phyloP scores from a whole-genome alignment of 352 stramenopile species.

The Globisporangium middletonii region DNA sequence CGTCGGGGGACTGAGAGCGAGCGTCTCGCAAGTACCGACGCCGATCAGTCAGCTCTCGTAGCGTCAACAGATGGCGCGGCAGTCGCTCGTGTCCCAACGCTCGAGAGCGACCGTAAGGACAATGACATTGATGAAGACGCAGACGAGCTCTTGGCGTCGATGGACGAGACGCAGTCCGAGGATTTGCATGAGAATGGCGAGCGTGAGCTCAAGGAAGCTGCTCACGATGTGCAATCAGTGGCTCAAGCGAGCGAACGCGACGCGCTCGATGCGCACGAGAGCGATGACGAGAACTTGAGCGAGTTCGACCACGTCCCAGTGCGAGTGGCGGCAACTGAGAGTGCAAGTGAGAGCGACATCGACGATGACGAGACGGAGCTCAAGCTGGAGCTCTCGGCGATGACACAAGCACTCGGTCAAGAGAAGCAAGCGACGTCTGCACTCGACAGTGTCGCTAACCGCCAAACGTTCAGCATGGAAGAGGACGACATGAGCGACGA shows the following conservation, averaged over 20 bases:
- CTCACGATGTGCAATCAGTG: no score
- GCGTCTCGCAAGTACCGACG: no score
- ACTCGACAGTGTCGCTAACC: no score
- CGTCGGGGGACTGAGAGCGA: no score
- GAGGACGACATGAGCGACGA: conserved; percentile 1
- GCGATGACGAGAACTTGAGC: conserved; percentile 4
- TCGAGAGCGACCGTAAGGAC: no score
- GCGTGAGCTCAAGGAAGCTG: not conserved
- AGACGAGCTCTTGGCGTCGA: no score
- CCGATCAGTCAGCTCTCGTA: no score
- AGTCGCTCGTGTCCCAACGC: no score
- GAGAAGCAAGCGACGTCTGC: not conserved
- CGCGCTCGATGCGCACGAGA: not conserved
- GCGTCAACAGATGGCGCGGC: no score
- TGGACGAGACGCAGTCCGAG: no score
- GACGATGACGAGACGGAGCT: not conserved
- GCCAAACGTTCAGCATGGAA: conserved; percentile 7
- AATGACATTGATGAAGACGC: no score
- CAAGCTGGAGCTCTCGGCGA: not conserved
- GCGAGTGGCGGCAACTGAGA: not conserved
- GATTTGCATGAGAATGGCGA: not conserved
- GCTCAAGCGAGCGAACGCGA: not conserved
- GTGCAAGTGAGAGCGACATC: not conserved
- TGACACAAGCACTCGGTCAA: no score
- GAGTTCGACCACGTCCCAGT: not conserved